A percentile compares a stretch with the other conserved stretches of the same genome.
These are phyloP conservation scores for Gentiana dahurica DNA, from an alignment of 257 asterid species.

Conservation along the genomic window DNA sequence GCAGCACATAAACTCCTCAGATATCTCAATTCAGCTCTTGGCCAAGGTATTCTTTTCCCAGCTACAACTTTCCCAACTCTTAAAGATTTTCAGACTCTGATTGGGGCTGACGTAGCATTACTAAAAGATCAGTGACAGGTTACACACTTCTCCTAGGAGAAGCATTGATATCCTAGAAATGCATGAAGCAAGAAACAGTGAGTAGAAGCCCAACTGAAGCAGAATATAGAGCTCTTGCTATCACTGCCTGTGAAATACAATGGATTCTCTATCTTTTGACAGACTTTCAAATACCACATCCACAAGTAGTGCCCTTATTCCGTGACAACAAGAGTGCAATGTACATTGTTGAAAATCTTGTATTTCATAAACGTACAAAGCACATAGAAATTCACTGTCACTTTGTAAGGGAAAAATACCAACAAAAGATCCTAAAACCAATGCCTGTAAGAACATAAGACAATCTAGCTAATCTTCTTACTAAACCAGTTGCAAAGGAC, in stretches of 20 bases:
- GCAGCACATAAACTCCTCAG: background rate
- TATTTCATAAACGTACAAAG: slow-evolving; percentile 1
- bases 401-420: too few species aligned
- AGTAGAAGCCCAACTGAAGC: background rate
- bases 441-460: too few species aligned
- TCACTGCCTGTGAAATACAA: background rate
- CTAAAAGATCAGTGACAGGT: too few species aligned
- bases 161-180: too few species aligned
- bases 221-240: background rate
- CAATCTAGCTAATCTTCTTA: too few species aligned
- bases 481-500: too few species aligned
- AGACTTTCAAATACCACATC: background rate
- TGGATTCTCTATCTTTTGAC: background rate
- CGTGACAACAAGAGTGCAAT: background rate
- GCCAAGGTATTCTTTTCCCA: too few species aligned
- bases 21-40: background rate
- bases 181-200: too few species aligned
- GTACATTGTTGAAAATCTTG: background rate
- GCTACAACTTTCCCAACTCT: too few species aligned
- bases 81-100: background rate
- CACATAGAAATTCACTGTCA: background rate
- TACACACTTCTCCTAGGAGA: too few species aligned
- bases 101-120: background rate
- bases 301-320: background rate
- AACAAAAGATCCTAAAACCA: too few species aligned